These are phyloP conservation scores for Salix purpurea DNA, from an alignment of 345 rosid genomes.

Conservation along the genomic window DNA sequence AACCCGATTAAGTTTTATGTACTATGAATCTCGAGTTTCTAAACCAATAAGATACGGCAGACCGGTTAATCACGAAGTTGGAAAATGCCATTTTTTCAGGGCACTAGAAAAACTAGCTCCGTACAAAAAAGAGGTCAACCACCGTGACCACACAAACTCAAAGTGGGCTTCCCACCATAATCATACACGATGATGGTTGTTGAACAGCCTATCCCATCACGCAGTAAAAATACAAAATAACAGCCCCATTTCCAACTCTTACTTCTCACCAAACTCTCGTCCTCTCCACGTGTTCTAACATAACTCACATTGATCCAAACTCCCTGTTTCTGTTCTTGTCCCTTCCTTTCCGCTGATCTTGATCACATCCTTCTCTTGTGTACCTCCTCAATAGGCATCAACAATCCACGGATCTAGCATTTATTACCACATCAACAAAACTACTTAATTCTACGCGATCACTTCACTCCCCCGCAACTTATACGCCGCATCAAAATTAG, in stretches of 20 bases:
- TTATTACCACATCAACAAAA: not conserved
- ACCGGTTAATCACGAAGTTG: no score
- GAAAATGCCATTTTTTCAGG: no score
- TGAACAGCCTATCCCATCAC: conserved; percentile 7
- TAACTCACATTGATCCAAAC: not conserved
- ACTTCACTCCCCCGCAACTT: not conserved
- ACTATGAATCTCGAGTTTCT: no score
- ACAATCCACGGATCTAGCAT: not conserved
- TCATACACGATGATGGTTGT: not conserved
- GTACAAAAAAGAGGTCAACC: no score
- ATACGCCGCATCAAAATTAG: not conserved
- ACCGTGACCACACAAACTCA: not conserved
- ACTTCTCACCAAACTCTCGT: not conserved
- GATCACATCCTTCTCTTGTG: not conserved
- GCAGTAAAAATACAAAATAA: no score
- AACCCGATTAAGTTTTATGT: no score
- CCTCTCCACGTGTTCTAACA: not conserved
- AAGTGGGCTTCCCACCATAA: not conserved
- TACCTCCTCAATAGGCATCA: not conserved
- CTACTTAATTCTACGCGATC: no score
- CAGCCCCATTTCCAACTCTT: not conserved
- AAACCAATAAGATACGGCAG: no score
- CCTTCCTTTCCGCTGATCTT: no score
- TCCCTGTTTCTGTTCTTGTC: not conserved
- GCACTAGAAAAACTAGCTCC: no score